phyloP scores from a whole-genome alignment of 208 protist species.

The Acanthamoeba royreba region DNA sequence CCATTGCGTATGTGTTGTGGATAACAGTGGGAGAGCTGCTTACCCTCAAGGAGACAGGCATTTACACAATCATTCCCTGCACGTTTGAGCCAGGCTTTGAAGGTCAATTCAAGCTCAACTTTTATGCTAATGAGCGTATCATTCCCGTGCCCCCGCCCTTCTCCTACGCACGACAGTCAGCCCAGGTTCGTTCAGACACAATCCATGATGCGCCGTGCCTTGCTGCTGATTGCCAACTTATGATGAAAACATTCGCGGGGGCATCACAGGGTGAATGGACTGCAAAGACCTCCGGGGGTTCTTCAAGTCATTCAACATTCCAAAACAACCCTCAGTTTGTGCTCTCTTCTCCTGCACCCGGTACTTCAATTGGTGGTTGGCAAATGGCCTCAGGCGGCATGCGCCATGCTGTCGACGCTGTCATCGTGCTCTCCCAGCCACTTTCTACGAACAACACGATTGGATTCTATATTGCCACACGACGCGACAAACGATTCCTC shows the following conservation, averaged over 20 bases:
- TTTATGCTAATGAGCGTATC: background rate
- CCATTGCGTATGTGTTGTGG: background rate
- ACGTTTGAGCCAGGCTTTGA: background rate
- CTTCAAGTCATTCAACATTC: background rate
- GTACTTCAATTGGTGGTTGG: background rate
- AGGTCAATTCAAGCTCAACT: background rate
- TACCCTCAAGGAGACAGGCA: background rate
- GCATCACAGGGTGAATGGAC: conserved; percentile 24
- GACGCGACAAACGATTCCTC: background rate
- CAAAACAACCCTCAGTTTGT: background rate
- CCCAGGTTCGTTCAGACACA: too few species aligned
- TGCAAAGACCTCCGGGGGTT: background rate
- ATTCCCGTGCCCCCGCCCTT: background rate
- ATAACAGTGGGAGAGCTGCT: background rate
- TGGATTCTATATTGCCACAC: background rate
- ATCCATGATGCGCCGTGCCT: too few species aligned
- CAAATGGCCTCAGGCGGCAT: background rate
- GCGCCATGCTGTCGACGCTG: background rate
- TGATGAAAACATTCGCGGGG: too few species aligned
- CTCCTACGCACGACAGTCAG: background rate
- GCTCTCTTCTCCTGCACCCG: background rate
- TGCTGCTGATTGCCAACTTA: too few species aligned
- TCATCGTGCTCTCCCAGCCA: background rate
- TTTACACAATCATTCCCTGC: conserved; percentile 30
- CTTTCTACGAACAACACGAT: background rate